Percentiles rank a stretch among this genome's conserved stretches.
phyloP scores from a whole-genome alignment of 2,329 filamentous ascomycete species.

The Tolypocladium pustulatum region DNA sequence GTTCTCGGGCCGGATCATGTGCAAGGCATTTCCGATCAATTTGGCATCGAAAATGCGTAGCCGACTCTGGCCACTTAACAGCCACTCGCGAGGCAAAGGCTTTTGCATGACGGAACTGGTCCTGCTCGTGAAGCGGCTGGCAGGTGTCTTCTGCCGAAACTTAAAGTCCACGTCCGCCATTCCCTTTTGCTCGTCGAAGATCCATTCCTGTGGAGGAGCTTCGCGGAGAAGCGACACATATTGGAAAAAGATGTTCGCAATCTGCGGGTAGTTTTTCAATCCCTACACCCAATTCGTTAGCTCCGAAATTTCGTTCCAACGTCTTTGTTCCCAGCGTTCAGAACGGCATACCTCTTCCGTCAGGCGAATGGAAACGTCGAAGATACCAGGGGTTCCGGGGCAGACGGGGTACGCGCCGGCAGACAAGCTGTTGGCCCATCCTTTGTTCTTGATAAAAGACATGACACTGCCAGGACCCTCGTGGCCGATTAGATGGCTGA shows the following conservation, averaged over 20 bases:
- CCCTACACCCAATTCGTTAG: constrained; percentile 29
- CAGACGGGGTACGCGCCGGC: constrained; percentile 69
- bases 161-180: constrained; percentile 91
- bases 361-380: constrained; percentile 67
- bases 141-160: constrained; percentile 86
- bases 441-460: constrained; percentile 79
- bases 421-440: constrained; percentile 77
- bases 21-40: constrained; percentile 64
- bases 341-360: constrained; percentile 59
- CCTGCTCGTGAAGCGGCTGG: constrained; percentile 79
- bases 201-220: constrained; percentile 76
- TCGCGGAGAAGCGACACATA: constrained; percentile 83
- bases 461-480: constrained; percentile 89
- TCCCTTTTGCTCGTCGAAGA: constrained; percentile 83
- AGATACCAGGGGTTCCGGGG: constrained; percentile 65
- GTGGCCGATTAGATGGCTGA: constrained; percentile 82
- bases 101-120: constrained; percentile 87
- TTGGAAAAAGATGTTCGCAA: constrained; percentile 77
- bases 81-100: constrained; percentile 73
- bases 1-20: constrained; percentile 74
- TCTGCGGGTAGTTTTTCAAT: constrained; percentile 68
- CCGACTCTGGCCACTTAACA: constrained; percentile 70
- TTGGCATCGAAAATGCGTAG: constrained; percentile 71
- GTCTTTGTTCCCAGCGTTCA: too few relatives aligned
- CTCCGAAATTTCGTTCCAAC: not conserved